A percentile compares a stretch with the other conserved stretches of the same genome.
phyloP scores from a whole-genome alignment of 306 rosid genomes.

The Neltuma alba region DNA sequence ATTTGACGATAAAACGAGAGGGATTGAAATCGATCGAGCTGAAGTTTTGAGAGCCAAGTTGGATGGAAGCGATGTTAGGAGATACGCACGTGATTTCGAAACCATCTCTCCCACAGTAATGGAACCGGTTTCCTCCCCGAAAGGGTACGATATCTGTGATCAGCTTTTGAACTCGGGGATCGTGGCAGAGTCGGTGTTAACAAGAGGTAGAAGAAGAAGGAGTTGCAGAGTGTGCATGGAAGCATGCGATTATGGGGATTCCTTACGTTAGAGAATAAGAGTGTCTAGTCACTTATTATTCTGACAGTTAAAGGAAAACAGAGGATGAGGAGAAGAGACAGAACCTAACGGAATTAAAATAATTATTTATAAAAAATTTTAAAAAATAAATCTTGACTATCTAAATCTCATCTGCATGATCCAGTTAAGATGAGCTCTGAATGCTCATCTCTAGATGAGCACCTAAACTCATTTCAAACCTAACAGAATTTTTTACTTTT shows the following conservation, averaged over 20 bases:
- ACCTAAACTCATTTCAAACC: no score
- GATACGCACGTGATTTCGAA: slow-evolving; percentile 23
- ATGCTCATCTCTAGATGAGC: no score
- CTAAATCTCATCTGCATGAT: no score
- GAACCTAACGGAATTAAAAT: neutral
- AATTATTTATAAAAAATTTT: no score
- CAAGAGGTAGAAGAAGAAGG: neutral
- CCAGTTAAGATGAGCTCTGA: no score
- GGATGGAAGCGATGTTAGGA: neutral
- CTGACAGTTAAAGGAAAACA: neutral
- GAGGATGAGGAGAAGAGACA: neutral
- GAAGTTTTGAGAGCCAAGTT: neutral
- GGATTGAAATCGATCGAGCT: neutral
- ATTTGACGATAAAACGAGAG: neutral
- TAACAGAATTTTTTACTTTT: no score
- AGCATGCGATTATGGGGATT: neutral
- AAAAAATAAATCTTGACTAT: no score
- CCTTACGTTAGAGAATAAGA: neutral
- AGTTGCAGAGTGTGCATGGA: neutral
- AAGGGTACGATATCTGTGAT: slow-evolving; percentile 32
- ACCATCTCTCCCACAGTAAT: neutral
- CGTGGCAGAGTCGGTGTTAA: neutral
- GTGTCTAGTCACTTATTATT: neutral
- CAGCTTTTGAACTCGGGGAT: neutral
- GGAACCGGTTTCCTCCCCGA: slow-evolving; percentile 26